Conservation (phyloP, 2,329 filamentous ascomycete species). For the Alternaria hordeiaustralica region DNA sequence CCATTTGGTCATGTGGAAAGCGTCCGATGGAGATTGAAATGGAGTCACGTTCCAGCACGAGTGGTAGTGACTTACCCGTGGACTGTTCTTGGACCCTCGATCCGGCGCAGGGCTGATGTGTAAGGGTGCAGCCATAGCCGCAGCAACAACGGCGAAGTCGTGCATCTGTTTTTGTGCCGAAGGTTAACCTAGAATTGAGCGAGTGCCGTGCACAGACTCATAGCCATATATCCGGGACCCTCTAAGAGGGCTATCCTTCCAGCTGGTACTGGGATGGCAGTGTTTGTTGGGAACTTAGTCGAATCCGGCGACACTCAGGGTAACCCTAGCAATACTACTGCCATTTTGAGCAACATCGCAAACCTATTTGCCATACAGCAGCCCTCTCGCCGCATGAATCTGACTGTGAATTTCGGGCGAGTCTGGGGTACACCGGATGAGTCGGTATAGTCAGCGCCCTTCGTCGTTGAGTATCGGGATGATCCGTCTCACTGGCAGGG, state of each 20-base stretch:
- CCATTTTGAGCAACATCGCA: background rate
- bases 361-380: background rate
- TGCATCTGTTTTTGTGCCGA: background rate
- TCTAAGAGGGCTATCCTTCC: background rate
- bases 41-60: background rate
- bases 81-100: background rate
- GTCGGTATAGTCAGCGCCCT: background rate
- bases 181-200: background rate
- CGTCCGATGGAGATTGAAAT: background rate
- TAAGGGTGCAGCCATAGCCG: background rate
- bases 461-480: background rate
- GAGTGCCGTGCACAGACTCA: background rate
- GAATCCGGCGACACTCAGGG: background rate
- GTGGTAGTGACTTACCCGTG: background rate
- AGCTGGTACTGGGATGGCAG: background rate
- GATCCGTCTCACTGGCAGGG: background rate
- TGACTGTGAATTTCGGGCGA: background rate
- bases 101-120: background rate
- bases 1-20: background rate
- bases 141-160: slow-evolving; percentile 1
- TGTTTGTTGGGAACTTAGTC: background rate
- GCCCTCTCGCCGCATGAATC: background rate
- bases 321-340: background rate
- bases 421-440: background rate
- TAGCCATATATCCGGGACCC: background rate